Conservation (phyloP, 768 basidiomycete genomes). For the Lentinula aciculospora region DNA sequence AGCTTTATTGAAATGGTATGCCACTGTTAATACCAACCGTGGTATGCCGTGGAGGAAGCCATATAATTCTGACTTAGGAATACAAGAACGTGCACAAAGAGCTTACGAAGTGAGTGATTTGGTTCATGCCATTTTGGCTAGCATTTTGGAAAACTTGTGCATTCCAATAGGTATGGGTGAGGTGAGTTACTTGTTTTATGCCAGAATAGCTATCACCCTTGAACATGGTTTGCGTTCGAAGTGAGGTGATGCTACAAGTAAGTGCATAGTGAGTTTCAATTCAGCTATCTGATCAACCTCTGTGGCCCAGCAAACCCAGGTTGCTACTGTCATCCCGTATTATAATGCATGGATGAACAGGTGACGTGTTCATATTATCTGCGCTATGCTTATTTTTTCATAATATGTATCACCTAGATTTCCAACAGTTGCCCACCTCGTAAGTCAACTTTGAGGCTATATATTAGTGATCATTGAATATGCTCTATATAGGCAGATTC, state of each 20-base stretch:
- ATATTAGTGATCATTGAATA: background rate
- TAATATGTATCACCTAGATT: conserved; percentile 42
- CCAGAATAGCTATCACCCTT: background rate
- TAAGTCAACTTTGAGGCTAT: conserved; percentile 27
- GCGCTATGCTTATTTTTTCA: background rate
- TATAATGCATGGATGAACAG: conserved; percentile 84
- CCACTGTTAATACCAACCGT: conserved; percentile 54
- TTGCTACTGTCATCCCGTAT: conserved; percentile 89
- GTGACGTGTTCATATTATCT: conserved; percentile 32
- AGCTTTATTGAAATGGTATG: conserved; percentile 69
- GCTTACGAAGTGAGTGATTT: conserved; percentile 75
- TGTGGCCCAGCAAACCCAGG: conserved; percentile 87
- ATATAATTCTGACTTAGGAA: conserved; percentile 46
- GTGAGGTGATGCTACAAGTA: conserved; percentile 1
- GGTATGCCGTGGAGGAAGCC: conserved; percentile 93
- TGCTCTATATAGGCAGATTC: conserved; percentile 53
- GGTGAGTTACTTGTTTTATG: background rate
- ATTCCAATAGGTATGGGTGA: background rate
- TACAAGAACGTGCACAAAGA: conserved; percentile 68
- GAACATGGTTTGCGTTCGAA: background rate
- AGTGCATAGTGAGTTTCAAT: no score
- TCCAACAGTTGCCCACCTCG: conserved; percentile 74
- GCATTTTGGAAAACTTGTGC: background rate
- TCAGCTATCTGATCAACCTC: background rate
- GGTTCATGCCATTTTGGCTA: background rate